A percentile compares a stretch with the other conserved stretches of the same genome.
Evolutionary conservation across 1,284 basidiomycete species (phyloP).

Genomic region (Moniliophthora roreri): DNA sequence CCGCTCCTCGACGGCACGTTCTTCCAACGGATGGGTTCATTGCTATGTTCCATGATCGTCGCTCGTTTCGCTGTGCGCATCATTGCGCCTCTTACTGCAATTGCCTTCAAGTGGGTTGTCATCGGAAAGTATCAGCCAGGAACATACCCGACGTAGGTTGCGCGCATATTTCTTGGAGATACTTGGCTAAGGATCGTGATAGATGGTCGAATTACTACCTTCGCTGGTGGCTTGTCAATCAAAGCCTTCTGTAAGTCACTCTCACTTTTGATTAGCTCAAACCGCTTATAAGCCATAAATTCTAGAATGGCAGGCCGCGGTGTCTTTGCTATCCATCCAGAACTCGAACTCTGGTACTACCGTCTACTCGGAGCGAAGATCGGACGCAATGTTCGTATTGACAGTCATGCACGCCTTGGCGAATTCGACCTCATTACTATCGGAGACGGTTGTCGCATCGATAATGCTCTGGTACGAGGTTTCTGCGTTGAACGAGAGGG

Average conservation of each 20-base stretch:
- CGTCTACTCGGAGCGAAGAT: constrained; percentile 43
- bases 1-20: constrained; percentile 28
- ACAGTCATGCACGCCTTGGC: constrained; percentile 33
- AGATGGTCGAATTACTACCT: constrained; percentile 42
- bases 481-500: constrained; percentile 46
- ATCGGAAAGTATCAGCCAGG: constrained; percentile 43
- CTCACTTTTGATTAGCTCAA: not conserved
- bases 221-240: constrained; percentile 49
- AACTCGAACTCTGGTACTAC: constrained; percentile 37
- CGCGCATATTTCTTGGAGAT: not conserved
- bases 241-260: constrained; percentile 29
- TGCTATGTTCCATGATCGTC: constrained; percentile 33
- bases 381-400: constrained; percentile 38
- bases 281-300: not conserved
- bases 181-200: too few relatives aligned
- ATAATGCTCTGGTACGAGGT: constrained; percentile 37
- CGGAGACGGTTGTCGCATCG: constrained; percentile 39
- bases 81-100: constrained; percentile 35
- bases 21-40: constrained; percentile 32
- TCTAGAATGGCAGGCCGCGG: constrained; percentile 36
- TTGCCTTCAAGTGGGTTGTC: constrained; percentile 44
- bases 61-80: constrained; percentile 32
- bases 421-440: constrained; percentile 44
- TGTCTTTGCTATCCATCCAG: constrained; percentile 38
- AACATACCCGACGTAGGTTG: constrained; percentile 35